These are phyloP conservation scores for Mesostigma viride DNA, from an alignment of 139 green algal species.

Conservation along the genomic window DNA sequence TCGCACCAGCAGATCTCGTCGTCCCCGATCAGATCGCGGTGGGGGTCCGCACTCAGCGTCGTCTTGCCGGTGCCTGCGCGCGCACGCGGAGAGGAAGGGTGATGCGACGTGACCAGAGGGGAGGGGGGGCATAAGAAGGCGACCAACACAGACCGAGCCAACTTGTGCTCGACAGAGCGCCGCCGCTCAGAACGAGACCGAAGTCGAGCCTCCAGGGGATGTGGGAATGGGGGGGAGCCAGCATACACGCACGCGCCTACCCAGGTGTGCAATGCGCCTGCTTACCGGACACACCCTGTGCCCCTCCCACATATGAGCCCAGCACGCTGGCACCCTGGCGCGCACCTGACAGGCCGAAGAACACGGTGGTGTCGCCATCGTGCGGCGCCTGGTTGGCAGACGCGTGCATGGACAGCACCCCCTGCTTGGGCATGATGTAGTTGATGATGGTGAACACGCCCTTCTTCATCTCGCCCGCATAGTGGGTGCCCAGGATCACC, in stretches of 20 bases:
- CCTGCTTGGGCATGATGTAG: constrained; percentile 72
- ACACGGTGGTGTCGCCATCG: constrained; percentile 15
- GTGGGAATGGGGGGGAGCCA: too few relatives aligned
- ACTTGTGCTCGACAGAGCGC: too few relatives aligned
- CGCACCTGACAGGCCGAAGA: constrained; percentile 26
- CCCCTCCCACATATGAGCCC: too few relatives aligned
- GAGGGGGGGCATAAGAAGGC: too few relatives aligned
- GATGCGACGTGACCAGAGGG: too few relatives aligned
- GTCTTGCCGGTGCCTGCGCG: constrained; percentile 39
- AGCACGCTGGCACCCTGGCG: neutral
- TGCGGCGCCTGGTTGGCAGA: constrained; percentile 56
- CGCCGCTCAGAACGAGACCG: too few relatives aligned
- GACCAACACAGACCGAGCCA: too few relatives aligned
- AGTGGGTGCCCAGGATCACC: constrained; percentile 69
- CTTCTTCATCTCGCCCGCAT: constrained; percentile 82
- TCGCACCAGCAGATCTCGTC: constrained; percentile 83
- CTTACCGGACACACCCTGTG: constrained; percentile 55
- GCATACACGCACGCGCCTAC: too few relatives aligned
- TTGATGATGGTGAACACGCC: constrained; percentile 72
- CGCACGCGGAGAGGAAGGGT: neutral
- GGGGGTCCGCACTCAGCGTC: constrained; percentile 53
- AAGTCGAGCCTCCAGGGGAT: too few relatives aligned
- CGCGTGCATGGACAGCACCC: constrained; percentile 75
- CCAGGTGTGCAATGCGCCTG: neutral
- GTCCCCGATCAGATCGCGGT: constrained; percentile 69